Evolutionary conservation across 1,284 basidiomycete genomes (phyloP).

Genomic region (Tylopilus orsonianus): DNA sequence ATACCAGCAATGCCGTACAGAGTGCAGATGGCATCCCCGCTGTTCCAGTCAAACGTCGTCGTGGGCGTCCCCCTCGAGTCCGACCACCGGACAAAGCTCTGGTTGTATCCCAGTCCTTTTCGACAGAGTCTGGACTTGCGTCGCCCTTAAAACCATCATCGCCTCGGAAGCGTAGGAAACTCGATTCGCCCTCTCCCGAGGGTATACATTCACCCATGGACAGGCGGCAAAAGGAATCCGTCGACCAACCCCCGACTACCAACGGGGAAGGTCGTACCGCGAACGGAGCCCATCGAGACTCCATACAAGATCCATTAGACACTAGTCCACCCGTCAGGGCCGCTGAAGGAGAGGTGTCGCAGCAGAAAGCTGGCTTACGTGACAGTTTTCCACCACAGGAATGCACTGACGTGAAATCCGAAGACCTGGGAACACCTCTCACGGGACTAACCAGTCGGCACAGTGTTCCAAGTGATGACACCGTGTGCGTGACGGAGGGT

Average conservation of each 20-base stretch:
- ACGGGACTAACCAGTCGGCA: conserved; percentile 52
- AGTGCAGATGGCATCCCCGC: conserved; percentile 9
- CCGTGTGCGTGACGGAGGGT: conserved; percentile 36
- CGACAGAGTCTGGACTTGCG: conserved; percentile 6
- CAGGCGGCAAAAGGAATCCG: conserved; percentile 5
- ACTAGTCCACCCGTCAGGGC: background rate
- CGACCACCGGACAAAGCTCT: conserved; percentile 7
- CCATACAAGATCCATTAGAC: conserved; percentile 7
- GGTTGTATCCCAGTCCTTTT: conserved; percentile 2
- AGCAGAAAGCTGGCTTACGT: conserved; percentile 3
- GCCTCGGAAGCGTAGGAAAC: conserved; percentile 31
- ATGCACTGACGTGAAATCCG: conserved; percentile 41
- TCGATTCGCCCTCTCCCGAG: conserved; percentile 18
- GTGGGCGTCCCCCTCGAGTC: conserved; percentile 23
- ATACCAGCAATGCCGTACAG: conserved; percentile 2
- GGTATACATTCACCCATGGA: conserved; percentile 9
- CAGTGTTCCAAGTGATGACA: conserved; percentile 58
- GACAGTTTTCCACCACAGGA: conserved; percentile 15
- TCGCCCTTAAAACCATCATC: conserved; percentile 16
- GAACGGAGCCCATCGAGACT: conserved; percentile 19
- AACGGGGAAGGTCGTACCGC: conserved; percentile 21
- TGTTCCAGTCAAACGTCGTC: conserved; percentile 28
- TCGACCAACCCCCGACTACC: conserved; percentile 5
- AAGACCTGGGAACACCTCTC: conserved; percentile 52
- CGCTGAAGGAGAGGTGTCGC: conserved; percentile 1